A percentile compares a stretch with the other conserved stretches of the same genome.
These are phyloP conservation scores for Mycena vulgaris DNA, from an alignment of 768 basidiomycete genomes.

Conservation along the genomic window DNA sequence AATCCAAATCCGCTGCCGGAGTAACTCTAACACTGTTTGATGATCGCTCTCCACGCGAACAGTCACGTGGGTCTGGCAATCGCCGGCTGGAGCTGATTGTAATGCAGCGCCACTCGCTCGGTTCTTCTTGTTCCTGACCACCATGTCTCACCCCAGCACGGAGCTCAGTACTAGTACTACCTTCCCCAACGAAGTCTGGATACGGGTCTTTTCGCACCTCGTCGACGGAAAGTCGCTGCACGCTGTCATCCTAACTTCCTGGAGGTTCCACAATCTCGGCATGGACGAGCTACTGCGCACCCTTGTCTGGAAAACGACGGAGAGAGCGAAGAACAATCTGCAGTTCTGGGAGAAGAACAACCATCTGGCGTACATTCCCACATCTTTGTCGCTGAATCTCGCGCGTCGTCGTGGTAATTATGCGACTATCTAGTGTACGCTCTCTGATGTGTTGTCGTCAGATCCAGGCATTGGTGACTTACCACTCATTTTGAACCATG, in stretches of 20 bases:
- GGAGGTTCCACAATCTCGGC: neutral
- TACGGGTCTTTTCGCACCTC: neutral
- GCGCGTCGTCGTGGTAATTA: neutral
- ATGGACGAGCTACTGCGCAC: constrained; percentile 6
- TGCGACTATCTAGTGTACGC: neutral
- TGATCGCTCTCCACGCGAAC: too few relatives aligned
- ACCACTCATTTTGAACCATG: neutral
- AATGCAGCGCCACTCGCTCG: too few relatives aligned
- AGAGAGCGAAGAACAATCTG: neutral
- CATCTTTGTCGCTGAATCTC: neutral
- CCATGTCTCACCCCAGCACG: too few relatives aligned
- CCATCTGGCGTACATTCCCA: neutral
- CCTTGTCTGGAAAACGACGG: neutral
- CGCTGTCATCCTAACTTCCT: neutral
- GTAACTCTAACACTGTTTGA: too few relatives aligned
- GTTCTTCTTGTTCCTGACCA: too few relatives aligned
- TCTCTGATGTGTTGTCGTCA: too few relatives aligned
- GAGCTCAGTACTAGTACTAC: too few relatives aligned
- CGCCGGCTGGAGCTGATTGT: too few relatives aligned
- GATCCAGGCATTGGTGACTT: neutral
- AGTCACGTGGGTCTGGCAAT: too few relatives aligned
- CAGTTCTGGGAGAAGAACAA: neutral
- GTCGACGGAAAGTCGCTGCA: neutral
- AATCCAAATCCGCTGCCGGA: too few relatives aligned
- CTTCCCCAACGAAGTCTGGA: constrained; percentile 9